Conservation (phyloP, 2,329 filamentous ascomycete genomes). For the Cladosporium sp. region DNA sequence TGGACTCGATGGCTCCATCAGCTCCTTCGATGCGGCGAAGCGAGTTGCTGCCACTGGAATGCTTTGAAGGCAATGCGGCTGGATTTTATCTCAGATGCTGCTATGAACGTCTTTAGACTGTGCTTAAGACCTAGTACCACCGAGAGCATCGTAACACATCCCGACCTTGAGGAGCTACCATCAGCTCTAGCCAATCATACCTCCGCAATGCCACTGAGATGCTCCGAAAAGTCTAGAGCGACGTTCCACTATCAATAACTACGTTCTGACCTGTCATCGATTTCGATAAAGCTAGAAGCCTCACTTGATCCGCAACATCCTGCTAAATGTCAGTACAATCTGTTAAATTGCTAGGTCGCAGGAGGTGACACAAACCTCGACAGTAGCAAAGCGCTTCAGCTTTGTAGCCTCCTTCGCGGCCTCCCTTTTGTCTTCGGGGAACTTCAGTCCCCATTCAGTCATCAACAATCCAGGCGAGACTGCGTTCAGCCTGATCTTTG, state of each 20-base stretch:
- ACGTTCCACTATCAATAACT: constrained; percentile 43
- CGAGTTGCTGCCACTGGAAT: no score
- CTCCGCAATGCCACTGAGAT: no score
- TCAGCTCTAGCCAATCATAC: no score
- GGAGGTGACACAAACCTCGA: constrained; percentile 36
- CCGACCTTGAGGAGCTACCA: no score
- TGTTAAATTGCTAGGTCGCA: neutral
- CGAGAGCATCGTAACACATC: no score
- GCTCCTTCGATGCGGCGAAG: no score
- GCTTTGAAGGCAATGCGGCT: no score
- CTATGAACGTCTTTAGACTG: no score
- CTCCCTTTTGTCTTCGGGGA: constrained; percentile 40
- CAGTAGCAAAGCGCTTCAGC: constrained; percentile 47
- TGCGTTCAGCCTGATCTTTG: constrained; percentile 53
- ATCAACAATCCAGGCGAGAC: constrained; percentile 48
- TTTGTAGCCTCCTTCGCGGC: constrained; percentile 39
- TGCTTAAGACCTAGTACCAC: no score
- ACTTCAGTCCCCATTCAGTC: constrained; percentile 45
- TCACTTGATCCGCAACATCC: constrained; percentile 51
- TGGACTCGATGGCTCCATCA: no score
- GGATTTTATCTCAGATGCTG: no score
- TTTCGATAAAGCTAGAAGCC: constrained; percentile 43
- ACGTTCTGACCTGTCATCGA: constrained; percentile 50
- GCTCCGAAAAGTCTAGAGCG: constrained; percentile 13
- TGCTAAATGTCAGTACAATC: constrained; percentile 18